Evolutionary conservation across 2,329 filamentous ascomycete species (phyloP).

Genomic region (Leptosphaerulina australis): DNA sequence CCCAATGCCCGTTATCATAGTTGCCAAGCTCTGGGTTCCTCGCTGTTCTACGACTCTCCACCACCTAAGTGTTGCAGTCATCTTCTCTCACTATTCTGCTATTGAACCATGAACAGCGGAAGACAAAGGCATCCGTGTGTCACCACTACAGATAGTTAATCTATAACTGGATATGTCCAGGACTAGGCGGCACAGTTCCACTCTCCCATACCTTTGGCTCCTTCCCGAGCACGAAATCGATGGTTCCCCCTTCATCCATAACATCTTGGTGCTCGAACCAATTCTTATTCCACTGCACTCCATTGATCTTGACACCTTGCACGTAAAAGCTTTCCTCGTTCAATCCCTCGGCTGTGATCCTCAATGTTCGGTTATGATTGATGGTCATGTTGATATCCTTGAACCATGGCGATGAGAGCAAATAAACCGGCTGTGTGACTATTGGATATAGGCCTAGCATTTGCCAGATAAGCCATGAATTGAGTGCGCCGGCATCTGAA

Average conservation of each 20-base stretch:
- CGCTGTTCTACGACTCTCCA: too few species aligned
- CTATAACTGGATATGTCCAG: constrained; percentile 39
- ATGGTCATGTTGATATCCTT: constrained; percentile 64
- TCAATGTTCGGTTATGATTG: constrained; percentile 55
- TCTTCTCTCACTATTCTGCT: too few species aligned
- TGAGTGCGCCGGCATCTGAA: constrained; percentile 53
- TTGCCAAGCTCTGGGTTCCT: too few species aligned
- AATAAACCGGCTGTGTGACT: constrained; percentile 69
- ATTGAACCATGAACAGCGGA: too few species aligned
- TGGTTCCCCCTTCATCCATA: constrained; percentile 53
- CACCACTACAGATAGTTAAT: too few species aligned
- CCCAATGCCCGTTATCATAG: too few species aligned
- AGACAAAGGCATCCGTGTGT: too few species aligned
- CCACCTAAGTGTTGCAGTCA: too few species aligned
- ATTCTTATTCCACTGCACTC: constrained; percentile 63
- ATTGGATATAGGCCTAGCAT: constrained; percentile 57
- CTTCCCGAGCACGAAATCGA: constrained; percentile 57
- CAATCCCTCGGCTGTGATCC: constrained; percentile 60
- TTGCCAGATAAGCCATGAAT: constrained; percentile 57
- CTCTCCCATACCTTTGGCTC: constrained; percentile 55
- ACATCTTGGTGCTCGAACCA: constrained; percentile 72
- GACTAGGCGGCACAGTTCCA: constrained; percentile 59
- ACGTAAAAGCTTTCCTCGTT: constrained; percentile 62
- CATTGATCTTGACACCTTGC: constrained; percentile 69
- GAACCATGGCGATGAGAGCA: constrained; percentile 58